Evolutionary conservation across 345 rosid genomes (phyloP), one percentile per base, ranked within the genome.

Genomic region (Melaleuca quinquenervia): DNA sequence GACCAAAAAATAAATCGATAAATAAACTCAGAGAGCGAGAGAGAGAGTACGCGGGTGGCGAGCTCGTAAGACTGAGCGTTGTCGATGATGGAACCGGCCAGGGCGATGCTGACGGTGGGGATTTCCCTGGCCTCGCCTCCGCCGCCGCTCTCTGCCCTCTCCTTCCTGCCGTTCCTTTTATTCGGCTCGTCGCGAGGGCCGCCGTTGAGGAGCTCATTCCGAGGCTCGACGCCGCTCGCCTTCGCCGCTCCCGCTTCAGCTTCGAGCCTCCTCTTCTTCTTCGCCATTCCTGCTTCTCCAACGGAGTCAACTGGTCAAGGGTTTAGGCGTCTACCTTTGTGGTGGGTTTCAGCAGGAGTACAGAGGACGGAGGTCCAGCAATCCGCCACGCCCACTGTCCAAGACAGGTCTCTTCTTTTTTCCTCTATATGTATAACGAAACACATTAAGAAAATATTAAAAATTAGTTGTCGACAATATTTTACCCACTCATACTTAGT

Each of bases 31-130:
- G 50, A 56, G 9, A 41, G 52, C 83, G 86, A 58, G 56, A 87
- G 83, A 20, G 84, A 82, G 87, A 3, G 50, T 94, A 97, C 98
- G 45, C 98, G 95, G 82, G 98, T 95, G 54, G 98, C 98, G 82
- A 96, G 98, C 84, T 96, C 99, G 76, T 94, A 95, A 54, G 99
- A 97, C 83, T 97, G 99, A 86, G 99, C 88, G 91, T 97, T 97
- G 90, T 93, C 91, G 88, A 97, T 93, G 92, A 97, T 96, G 89
- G 99, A 97, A 83, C 98, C 99, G 48, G 99, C 91, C 21, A 97
- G 87, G n/a, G 99, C 99, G 85, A 96, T 89, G 88, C 94, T 96
- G 48, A 97, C 93, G 11, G 98, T 97, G 10, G 95, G 92, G 82
- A 86, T 45, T 82, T 87, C 92, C 64, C 85, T 89, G 52, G 87